Base-by-base conservation (phyloP, 192 early-diverging fungal genomes). In the Coemansia reversa region DNA sequence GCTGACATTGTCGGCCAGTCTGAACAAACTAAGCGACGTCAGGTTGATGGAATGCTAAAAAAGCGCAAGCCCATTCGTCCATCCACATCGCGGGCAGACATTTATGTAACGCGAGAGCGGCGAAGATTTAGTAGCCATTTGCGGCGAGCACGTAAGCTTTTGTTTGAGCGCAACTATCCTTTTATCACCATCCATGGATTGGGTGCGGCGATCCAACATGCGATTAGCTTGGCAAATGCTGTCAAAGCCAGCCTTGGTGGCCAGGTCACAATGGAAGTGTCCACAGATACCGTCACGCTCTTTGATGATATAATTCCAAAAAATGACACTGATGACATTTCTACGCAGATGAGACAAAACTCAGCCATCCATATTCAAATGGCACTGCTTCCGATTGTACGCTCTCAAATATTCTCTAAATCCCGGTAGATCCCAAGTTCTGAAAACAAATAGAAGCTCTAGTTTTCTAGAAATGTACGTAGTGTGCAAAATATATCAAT, bases 291-390 rank as follows among this genome's bases (percentile, higher is more conserved):
- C 2, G 86, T 91, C 2, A 75, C 78, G 20, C 55, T 94, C 5
- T 81, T 87, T n/a, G 93, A 94, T 66, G 93, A 94, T 68, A 64
- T 92, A n/a, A 76, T 89, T 45, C 87, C 89, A 6, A 79, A 84
- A 8, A 85, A 91, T 60, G 80, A 73, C 55, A 83, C 87, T 29
- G 65, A 76, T 39, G 86, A 90, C 57, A 48, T 86, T 0, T 70
- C 82, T 25, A 86, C 83, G 11, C 86, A 87, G 65, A 65, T 61
- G 20, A 76, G 91, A 27, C 70, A 83, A 42, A 91, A 86, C 65
- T 91, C 89, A 51, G 86, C 88, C 0, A 79, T 93, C 14, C 88
- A 90, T 57, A 93, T 93, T 51, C 67, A 81, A 67, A 76, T 93
- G 70, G 32, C 67, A 4, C 66, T 78, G 16, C 28, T 14, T 9